Evolutionary conservation across 371 early-diverging fungal species (phyloP).

Genomic region (Funneliformis caledonium): DNA sequence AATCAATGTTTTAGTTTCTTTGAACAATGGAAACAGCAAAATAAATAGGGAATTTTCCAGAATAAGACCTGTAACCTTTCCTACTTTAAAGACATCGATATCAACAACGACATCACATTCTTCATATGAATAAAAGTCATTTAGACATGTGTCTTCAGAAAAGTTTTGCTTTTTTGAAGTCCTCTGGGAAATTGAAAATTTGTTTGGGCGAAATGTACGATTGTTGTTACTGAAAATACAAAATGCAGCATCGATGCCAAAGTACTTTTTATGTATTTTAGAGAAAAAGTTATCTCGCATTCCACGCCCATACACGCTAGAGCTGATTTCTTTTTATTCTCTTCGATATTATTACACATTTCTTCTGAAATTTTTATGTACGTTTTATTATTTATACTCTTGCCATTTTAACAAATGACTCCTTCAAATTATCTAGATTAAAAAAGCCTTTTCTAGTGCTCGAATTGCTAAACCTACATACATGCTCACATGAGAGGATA

Average conservation of each 20-base stretch:
- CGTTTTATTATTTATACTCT: background rate
- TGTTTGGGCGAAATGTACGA: slow-evolving; percentile 4
- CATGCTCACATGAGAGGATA: slow-evolving; percentile 27
- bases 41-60: no score
- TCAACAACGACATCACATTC: background rate
- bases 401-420: background rate
- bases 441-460: background rate
- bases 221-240: slow-evolving; percentile 8
- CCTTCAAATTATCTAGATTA: background rate
- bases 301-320: slow-evolving; percentile 7
- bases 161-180: background rate
- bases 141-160: background rate
- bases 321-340: background rate
- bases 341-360: background rate
- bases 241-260: slow-evolving; percentile 26
- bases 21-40: no score
- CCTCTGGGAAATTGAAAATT: background rate
- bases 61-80: background rate
- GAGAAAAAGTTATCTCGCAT: background rate
- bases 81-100: slow-evolving; percentile 15
- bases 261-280: background rate
- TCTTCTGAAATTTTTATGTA: background rate
- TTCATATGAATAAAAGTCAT: slow-evolving; percentile 5
- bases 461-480: slow-evolving; percentile 16
- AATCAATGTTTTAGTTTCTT: background rate